Conservation (phyloP, 345 rosid species). For the Salix exigua region DNA sequence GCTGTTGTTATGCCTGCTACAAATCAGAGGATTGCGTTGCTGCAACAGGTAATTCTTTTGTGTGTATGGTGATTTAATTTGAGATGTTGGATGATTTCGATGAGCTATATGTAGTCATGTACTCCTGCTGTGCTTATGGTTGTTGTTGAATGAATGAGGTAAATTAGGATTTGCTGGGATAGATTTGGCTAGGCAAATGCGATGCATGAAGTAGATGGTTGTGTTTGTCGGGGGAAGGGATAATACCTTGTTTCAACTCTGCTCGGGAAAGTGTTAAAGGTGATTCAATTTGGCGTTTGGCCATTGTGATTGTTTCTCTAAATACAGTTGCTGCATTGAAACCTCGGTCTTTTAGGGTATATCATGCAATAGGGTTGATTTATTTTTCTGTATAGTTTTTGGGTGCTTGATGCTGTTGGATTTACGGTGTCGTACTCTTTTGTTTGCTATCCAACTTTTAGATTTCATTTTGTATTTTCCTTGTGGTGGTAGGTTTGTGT, state of each 20-base stretch:
- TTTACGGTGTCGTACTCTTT: neutral
- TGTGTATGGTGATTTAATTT: neutral
- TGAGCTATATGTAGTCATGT: neutral
- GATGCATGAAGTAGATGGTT: neutral
- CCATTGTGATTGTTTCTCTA: neutral
- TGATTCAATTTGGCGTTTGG: neutral
- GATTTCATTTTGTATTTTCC: neutral
- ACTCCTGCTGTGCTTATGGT: neutral
- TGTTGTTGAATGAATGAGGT: neutral
- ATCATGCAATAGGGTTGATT: neutral
- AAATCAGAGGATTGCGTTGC: conserved; percentile 89
- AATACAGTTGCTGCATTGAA: neutral
- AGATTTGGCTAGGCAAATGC: neutral
- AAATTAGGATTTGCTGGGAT: neutral
- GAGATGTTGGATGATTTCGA: neutral
- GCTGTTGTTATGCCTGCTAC: conserved; percentile 97
- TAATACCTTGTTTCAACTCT: neutral
- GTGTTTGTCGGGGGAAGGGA: neutral
- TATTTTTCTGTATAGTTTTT: neutral
- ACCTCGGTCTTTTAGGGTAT: neutral
- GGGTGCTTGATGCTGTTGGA: neutral
- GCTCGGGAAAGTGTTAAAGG: neutral
- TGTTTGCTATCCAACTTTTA: neutral
- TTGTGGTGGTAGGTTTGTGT: neutral
- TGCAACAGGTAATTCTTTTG: conserved; percentile 62